A percentile compares a stretch with the other conserved stretches of the same genome.
phyloP scores from a whole-genome alignment of 225 moss, liverwort and hornwort genomes.

The Physcomitrium patens region DNA sequence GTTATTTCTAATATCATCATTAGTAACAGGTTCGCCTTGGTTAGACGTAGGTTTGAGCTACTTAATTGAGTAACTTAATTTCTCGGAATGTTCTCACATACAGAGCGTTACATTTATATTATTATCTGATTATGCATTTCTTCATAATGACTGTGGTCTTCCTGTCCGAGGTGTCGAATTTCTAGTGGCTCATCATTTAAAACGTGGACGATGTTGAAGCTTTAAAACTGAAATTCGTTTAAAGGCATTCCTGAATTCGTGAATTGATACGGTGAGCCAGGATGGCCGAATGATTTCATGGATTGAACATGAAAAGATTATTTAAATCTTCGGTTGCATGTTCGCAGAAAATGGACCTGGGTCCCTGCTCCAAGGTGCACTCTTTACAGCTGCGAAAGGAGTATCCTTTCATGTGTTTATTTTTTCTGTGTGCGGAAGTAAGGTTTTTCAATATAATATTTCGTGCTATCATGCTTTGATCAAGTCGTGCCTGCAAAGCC shows the following conservation, averaged over 20 bases:
- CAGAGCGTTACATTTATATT: background rate
- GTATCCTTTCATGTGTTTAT: constrained; percentile 56
- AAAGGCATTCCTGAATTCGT: background rate
- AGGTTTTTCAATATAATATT: background rate
- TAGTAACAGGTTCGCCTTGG: constrained; percentile 8
- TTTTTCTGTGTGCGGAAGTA: background rate
- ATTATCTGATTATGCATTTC: background rate
- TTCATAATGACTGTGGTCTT: background rate
- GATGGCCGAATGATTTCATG: background rate
- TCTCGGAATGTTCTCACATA: background rate
- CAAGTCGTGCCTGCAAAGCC: background rate
- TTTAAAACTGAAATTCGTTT: background rate
- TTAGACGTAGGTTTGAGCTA: background rate
- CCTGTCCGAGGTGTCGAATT: too few species aligned
- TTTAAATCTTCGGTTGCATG: background rate
- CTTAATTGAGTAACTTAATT: background rate
- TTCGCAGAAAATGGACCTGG: constrained; percentile 95
- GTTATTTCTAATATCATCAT: background rate
- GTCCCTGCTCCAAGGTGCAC: constrained; percentile 93
- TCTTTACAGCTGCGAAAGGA: constrained; percentile 91
- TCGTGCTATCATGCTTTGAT: background rate
- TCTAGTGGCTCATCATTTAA: too few species aligned
- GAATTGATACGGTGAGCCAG: background rate
- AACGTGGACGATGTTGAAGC: too few species aligned
- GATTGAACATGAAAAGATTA: background rate